Percentiles rank a stretch among this genome's conserved stretches.
Conservation (phyloP, 164 flowering plant genomes). For the Berberis vulgaris region DNA sequence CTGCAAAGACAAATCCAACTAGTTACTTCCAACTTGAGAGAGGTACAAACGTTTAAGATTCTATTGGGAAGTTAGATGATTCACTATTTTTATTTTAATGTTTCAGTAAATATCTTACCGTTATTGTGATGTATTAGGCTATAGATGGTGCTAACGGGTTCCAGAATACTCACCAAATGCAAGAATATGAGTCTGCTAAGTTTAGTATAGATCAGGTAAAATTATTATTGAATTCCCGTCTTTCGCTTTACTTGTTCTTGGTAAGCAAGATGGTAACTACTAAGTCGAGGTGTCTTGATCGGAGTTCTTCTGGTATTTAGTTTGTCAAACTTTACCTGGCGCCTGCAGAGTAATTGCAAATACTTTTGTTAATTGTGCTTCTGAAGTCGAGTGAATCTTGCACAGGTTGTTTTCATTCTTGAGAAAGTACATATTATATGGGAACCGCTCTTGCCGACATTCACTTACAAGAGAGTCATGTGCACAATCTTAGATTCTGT, state of each 20-base stretch:
- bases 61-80: background rate
- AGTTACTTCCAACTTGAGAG: constrained; percentile 56
- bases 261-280: no score
- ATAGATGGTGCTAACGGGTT: constrained; percentile 96
- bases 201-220: constrained; percentile 87
- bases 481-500: constrained; percentile 57
- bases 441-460: constrained; percentile 77
- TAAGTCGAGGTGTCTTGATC: no score
- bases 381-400: constrained; percentile 3
- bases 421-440: constrained; percentile 88
- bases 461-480: constrained; percentile 63
- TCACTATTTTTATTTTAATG: background rate
- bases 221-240: background rate
- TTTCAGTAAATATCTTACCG: background rate
- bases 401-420: constrained; percentile 79
- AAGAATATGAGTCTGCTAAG: constrained; percentile 76
- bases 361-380: background rate
- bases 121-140: constrained; percentile 40
- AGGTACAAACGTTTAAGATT: constrained; percentile 34
- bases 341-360: no score
- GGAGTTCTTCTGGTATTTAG: no score
- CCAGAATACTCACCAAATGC: constrained; percentile 85
- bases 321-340: no score
- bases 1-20: constrained; percentile 68
- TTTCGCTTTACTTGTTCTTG: background rate